Conservation (phyloP, 73 alveolate genomes). For the Paramecium sonneborni region DNA sequence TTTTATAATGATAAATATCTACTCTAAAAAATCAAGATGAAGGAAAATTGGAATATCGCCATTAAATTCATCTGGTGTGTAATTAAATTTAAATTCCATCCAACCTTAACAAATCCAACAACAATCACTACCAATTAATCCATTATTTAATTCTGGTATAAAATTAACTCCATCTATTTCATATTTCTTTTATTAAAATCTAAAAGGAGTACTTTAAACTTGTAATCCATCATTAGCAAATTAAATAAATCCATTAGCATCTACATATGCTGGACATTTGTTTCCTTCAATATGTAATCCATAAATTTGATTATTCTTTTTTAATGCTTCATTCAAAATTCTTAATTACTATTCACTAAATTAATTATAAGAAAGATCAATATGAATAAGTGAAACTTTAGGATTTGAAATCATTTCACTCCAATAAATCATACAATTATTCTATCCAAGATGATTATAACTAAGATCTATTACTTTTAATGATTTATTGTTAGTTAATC, state of each 20-base stretch:
- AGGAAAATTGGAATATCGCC: background rate
- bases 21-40: slow-evolving; percentile 23
- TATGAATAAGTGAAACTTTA: background rate
- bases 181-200: background rate
- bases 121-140: slow-evolving; percentile 35
- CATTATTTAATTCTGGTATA: background rate
- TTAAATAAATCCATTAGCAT: slow-evolving; percentile 34
- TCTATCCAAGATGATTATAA: slow-evolving; percentile 28
- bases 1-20: background rate
- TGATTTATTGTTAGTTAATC: background rate
- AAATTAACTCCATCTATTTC: slow-evolving; percentile 29
- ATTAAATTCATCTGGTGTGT: background rate
- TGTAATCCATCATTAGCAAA: background rate
- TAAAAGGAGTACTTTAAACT: background rate
- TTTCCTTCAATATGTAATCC: slow-evolving; percentile 55
- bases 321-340: background rate
- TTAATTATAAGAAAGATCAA: slow-evolving; percentile 44
- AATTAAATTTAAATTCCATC: slow-evolving; percentile 21
- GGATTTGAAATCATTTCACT: background rate
- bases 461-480: slow-evolving; percentile 29
- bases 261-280: slow-evolving; percentile 42
- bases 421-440: slow-evolving; percentile 23
- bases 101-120: slow-evolving; percentile 56
- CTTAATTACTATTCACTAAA: slow-evolving; percentile 13
- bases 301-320: background rate